These are phyloP conservation scores for Globisporangium spiculum DNA, from an alignment of 352 stramenopile genomes.

Conservation along the genomic window DNA sequence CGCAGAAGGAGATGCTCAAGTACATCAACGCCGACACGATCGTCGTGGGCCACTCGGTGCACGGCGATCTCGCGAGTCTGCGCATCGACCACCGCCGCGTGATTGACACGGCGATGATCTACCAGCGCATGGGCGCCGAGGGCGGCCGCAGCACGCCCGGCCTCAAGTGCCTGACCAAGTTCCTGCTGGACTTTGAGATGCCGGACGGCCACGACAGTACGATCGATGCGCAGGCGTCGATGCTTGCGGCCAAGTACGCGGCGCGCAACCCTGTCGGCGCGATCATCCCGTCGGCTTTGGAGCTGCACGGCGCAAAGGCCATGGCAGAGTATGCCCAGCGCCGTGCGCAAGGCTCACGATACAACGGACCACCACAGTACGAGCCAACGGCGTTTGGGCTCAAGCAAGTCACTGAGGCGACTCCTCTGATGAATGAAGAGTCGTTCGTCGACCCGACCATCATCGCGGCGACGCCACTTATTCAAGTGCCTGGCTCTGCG, in stretches of 20 bases:
- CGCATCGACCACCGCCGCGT: slow-evolving; percentile 73
- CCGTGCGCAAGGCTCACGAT: slow-evolving; percentile 11
- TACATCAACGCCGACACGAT: slow-evolving; percentile 82
- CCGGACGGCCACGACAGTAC: slow-evolving; percentile 82
- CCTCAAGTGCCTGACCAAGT: slow-evolving; percentile 76
- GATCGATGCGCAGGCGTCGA: slow-evolving; percentile 82
- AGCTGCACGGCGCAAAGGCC: slow-evolving; percentile 52
- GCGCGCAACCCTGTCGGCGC: slow-evolving; percentile 43
- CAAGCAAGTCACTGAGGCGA: background rate
- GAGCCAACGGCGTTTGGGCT: slow-evolving; percentile 41
- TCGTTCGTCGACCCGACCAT: slow-evolving; percentile 25
- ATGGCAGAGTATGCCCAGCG: background rate
- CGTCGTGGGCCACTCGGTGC: slow-evolving; percentile 78
- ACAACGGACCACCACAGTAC: slow-evolving; percentile 39
- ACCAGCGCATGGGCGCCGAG: slow-evolving; percentile 48
- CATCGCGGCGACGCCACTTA: background rate
- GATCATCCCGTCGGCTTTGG: slow-evolving; percentile 67
- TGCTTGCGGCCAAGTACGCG: slow-evolving; percentile 84
- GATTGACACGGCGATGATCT: slow-evolving; percentile 85
- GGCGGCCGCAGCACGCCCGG: slow-evolving; percentile 45
- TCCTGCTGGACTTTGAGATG: slow-evolving; percentile 82
- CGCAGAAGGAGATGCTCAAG: slow-evolving; percentile 84
- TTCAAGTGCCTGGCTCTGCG: background rate
- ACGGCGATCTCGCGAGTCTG: slow-evolving; percentile 71
- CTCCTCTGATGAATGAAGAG: slow-evolving; percentile 26